phyloP scores from a whole-genome alignment of 768 basidiomycete genomes.

The Pleurotus sapidus region DNA sequence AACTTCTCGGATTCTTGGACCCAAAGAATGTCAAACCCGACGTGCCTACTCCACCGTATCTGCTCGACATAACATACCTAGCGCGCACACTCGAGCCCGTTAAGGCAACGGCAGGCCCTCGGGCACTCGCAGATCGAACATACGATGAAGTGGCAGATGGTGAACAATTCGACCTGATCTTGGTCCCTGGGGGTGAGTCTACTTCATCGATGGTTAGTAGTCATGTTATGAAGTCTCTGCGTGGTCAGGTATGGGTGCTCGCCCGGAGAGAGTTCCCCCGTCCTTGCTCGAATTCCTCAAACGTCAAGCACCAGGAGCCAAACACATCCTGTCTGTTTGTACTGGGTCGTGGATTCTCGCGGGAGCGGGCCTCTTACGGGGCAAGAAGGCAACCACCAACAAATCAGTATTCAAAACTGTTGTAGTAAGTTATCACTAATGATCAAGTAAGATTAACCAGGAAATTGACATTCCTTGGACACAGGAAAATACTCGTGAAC shows the following conservation, averaged over 20 bases:
- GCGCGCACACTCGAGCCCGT: conserved; percentile 17
- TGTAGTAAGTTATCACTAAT: conserved; percentile 14
- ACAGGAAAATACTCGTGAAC: conserved; percentile 9
- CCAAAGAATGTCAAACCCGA: not conserved
- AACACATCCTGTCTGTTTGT: conserved; percentile 32
- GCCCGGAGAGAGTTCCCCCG: not conserved
- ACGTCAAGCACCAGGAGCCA: conserved; percentile 21
- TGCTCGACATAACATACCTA: conserved; percentile 15
- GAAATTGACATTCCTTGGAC: too few species aligned
- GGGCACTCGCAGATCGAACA: not conserved
- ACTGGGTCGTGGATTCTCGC: conserved; percentile 29
- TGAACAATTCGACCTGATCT: conserved; percentile 4
- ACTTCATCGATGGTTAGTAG: too few species aligned
- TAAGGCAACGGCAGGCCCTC: conserved; percentile 12
- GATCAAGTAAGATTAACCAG: too few species aligned
- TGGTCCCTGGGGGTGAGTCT: conserved; percentile 3
- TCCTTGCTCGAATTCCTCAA: conserved; percentile 20
- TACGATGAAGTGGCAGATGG: not conserved
- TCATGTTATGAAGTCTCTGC: too few species aligned
- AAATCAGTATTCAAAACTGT: conserved; percentile 25
- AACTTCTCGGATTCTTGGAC: conserved; percentile 14
- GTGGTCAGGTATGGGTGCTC: not conserved
- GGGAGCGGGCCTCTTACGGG: conserved; percentile 25
- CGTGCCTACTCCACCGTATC: not conserved
- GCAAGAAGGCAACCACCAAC: conserved; percentile 34